Conservation (phyloP, 1,284 basidiomycete genomes). For the Papiliotrema flavescens region DNA sequence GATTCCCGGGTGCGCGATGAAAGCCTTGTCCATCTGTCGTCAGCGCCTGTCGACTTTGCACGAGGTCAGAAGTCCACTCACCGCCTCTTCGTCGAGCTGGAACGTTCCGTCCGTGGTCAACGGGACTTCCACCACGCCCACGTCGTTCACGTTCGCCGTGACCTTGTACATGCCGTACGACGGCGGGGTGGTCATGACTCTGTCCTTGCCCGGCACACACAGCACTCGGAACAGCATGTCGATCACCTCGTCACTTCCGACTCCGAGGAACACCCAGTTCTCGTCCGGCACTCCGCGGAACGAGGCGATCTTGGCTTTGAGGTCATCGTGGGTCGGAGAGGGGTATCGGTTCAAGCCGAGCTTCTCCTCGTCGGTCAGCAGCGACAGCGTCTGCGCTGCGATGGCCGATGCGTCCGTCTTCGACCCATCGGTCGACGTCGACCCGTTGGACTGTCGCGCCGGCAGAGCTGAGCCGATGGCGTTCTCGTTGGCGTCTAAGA, state of each 20-base stretch:
- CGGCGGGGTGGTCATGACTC: conserved; percentile 81
- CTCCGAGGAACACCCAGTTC: conserved; percentile 86
- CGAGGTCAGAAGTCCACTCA: conserved; percentile 49
- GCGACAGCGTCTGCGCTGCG: conserved; percentile 30
- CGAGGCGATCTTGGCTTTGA: conserved; percentile 72
- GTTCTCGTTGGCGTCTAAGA: conserved; percentile 99
- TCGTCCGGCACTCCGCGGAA: conserved; percentile 64
- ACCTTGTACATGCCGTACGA: conserved; percentile 99
- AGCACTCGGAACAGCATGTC: conserved; percentile 90
- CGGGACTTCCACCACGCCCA: conserved; percentile 76
- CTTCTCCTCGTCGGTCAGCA: conserved; percentile 38
- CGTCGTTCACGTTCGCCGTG: conserved; percentile 91
- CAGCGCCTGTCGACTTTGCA: not conserved
- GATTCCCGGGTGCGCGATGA: conserved; percentile 67
- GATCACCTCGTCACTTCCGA: conserved; percentile 95
- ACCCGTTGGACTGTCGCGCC: not conserved
- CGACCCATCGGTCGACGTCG: not conserved
- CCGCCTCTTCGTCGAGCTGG: conserved; percentile 69
- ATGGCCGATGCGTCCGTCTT: conserved; percentile 5
- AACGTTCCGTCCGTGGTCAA: conserved; percentile 78
- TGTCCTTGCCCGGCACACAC: conserved; percentile 75
- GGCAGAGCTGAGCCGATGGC: conserved; percentile 83
- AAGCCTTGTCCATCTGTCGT: conserved; percentile 64
- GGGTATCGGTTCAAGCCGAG: conserved; percentile 49
- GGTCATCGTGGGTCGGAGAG: conserved; percentile 55